These are phyloP conservation scores for Circinella umbellata DNA, from an alignment of 371 early-diverging fungal species.

Conservation along the genomic window DNA sequence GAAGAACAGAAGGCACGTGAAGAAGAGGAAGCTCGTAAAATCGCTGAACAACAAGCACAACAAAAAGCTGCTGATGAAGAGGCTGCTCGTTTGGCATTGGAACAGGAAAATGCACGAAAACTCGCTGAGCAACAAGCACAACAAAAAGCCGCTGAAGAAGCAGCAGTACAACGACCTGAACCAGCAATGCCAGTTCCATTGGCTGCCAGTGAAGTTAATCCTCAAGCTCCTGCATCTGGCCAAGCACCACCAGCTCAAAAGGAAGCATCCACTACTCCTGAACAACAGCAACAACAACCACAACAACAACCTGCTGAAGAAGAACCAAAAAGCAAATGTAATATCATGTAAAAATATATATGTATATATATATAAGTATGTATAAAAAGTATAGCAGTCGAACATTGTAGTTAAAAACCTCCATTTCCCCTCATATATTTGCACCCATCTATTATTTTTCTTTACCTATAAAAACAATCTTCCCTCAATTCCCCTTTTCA, in stretches of 20 bases:
- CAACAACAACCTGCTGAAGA: conserved; percentile 1
- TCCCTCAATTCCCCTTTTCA: too few species aligned
- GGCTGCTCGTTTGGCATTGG: neutral
- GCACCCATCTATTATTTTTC: too few species aligned
- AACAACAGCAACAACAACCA: conserved; percentile 3
- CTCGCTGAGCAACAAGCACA: conserved; percentile 1
- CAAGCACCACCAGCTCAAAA: conserved; percentile 9
- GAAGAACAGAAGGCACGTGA: neutral
- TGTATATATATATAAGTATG: neutral
- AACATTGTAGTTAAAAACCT: too few species aligned
- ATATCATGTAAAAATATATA: conserved; percentile 16
- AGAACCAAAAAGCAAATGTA: conserved; percentile 6
- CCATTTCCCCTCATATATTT: too few species aligned
- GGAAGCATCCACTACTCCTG: neutral
- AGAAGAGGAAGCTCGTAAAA: conserved; percentile 4
- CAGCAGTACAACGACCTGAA: conserved; percentile 17
- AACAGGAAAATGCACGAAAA: neutral
- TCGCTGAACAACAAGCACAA: neutral
- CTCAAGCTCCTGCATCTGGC: conserved; percentile 5
- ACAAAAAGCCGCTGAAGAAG: conserved; percentile 1
- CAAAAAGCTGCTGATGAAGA: neutral
- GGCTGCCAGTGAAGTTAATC: conserved; percentile 18
- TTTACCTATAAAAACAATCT: too few species aligned
- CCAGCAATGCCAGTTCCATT: conserved; percentile 19
- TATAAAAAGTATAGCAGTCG: too few species aligned